phyloP scores from a whole-genome alignment of 2,329 filamentous ascomycete species.

The Fusarium brevicatenulatum region DNA sequence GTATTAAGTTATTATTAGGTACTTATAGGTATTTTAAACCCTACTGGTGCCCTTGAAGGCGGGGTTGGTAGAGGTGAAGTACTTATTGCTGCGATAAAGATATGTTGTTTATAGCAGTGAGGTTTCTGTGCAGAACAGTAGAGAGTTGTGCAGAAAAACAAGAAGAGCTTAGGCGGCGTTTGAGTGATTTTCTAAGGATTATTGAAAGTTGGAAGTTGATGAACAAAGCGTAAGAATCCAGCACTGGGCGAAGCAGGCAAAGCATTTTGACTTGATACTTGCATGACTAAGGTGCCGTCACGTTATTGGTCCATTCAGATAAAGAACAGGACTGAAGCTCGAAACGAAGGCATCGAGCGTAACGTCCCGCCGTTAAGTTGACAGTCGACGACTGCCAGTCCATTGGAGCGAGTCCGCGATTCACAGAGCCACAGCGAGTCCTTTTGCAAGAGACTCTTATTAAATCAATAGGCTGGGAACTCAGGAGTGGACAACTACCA shows the following conservation, averaged over 20 bases:
- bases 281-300: neutral
- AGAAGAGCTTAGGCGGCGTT: neutral
- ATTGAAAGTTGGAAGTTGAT: neutral
- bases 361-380: too few species aligned
- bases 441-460: too few species aligned
- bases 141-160: neutral
- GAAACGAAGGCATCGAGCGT: too few species aligned
- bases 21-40: too few species aligned
- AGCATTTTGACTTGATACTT: neutral
- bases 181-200: neutral
- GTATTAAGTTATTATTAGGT: too few species aligned
- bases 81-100: conserved; percentile 14
- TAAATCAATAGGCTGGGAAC: too few species aligned
- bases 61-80: conserved; percentile 40
- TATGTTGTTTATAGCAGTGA: neutral
- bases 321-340: too few species aligned
- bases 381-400: too few species aligned
- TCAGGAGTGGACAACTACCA: too few species aligned
- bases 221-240: neutral
- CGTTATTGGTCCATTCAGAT: neutral
- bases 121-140: neutral
- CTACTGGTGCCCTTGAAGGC: conserved; percentile 16
- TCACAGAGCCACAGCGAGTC: too few species aligned
- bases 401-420: too few species aligned
- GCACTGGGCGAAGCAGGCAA: neutral